phyloP scores from a whole-genome alignment of 2,329 filamentous ascomycete genomes.

The Beauveria medogensis region DNA sequence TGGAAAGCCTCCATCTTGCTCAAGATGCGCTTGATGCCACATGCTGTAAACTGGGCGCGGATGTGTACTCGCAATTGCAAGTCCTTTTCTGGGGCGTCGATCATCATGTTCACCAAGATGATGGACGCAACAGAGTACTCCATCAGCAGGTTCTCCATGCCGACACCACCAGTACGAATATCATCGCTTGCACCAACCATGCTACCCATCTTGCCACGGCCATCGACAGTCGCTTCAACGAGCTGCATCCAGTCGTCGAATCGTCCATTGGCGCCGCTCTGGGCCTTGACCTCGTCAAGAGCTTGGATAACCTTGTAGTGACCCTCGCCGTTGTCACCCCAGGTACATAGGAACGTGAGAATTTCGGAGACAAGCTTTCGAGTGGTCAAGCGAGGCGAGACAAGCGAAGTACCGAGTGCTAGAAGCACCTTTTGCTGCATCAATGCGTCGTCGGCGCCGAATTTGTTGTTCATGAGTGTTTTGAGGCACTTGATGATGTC shows the following conservation, averaged over 20 bases:
- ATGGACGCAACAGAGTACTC: constrained; percentile 95
- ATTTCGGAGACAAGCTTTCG: constrained; percentile 94
- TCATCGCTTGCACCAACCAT: constrained; percentile 95
- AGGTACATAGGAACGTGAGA: constrained; percentile 91
- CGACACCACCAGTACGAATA: constrained; percentile 88
- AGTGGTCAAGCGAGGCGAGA: constrained; percentile 82
- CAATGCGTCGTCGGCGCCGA: constrained; percentile 91
- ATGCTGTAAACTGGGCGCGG: constrained; percentile 89
- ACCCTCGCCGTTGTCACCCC: constrained; percentile 73
- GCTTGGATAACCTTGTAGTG: constrained; percentile 91
- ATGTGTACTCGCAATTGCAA: constrained; percentile 89
- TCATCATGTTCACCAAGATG: constrained; percentile 92
- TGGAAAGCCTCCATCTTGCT: constrained; percentile 98
- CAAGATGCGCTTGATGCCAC: constrained; percentile 88
- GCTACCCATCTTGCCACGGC: constrained; percentile 97
- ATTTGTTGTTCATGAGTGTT: constrained; percentile 98
- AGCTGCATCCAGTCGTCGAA: constrained; percentile 99
- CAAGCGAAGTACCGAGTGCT: constrained; percentile 76
- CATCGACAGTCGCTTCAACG: constrained; percentile 93
- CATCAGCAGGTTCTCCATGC: constrained; percentile 98
- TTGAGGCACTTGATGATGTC: constrained; percentile 98
- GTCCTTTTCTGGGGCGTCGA: constrained; percentile 84
- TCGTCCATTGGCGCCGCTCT: constrained; percentile 84
- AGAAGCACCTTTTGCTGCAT: constrained; percentile 84
- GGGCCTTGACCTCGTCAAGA: constrained; percentile 81